These are phyloP conservation scores for Penicillium coprophilum DNA, from an alignment of 495 filamentous ascomycete species.

Conservation along the genomic window DNA sequence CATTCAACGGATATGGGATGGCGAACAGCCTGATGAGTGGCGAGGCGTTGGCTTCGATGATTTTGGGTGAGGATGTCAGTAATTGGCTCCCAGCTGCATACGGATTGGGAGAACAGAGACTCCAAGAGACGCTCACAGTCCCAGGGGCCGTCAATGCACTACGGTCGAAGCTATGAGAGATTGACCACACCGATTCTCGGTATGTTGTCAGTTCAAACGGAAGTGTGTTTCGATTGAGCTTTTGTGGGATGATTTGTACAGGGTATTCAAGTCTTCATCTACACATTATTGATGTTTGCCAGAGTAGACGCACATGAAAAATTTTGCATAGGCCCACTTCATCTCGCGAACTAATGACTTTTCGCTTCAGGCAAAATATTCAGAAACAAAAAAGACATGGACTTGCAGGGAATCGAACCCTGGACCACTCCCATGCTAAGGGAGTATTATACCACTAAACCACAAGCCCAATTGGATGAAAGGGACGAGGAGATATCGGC, in stretches of 20 bases:
- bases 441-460: constrained; percentile 36
- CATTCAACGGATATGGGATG: constrained; percentile 81
- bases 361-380: background rate
- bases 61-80: constrained; percentile 14
- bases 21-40: constrained; percentile 69
- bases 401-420: constrained; percentile 51
- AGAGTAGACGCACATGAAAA: background rate
- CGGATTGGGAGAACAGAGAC: constrained; percentile 21
- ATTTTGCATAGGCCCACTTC: constrained; percentile 3
- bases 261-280: constrained; percentile 5
- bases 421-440: constrained; percentile 48
- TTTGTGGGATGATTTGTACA: background rate
- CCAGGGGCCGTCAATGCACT: constrained; percentile 17
- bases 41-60: constrained; percentile 56
- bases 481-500: constrained; percentile 5
- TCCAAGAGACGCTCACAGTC: constrained; percentile 20
- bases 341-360: background rate
- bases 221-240: background rate
- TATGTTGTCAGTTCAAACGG: background rate
- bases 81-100: constrained; percentile 29
- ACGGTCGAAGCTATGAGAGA: constrained; percentile 19
- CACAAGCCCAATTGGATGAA: constrained; percentile 23
- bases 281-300: background rate
- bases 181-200: background rate
- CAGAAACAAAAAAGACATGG: constrained; percentile 8